These are phyloP conservation scores for Trametes maxima DNA, from an alignment of 768 basidiomycete species.

Conservation along the genomic window DNA sequence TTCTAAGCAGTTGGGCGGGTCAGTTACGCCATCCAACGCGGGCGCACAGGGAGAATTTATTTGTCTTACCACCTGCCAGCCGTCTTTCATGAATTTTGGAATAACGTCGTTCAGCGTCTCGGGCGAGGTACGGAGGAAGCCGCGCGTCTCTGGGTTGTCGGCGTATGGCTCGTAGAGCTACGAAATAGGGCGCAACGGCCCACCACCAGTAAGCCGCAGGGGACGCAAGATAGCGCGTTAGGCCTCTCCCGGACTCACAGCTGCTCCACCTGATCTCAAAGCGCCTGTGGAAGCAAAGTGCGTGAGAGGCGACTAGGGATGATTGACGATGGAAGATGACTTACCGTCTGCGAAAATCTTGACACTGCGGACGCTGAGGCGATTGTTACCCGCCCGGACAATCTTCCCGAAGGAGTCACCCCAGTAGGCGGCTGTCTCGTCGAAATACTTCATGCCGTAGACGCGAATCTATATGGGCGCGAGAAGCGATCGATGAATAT, in stretches of 20 bases:
- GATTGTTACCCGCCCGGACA: constrained; percentile 57
- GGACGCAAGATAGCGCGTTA: background rate
- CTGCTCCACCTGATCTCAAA: constrained; percentile 87
- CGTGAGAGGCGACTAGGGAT: background rate
- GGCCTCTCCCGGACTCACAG: constrained; percentile 47
- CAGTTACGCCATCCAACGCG: background rate
- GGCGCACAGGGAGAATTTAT: background rate
- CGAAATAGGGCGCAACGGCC: background rate
- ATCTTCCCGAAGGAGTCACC: constrained; percentile 63
- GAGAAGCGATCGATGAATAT: constrained; percentile 16
- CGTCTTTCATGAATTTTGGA: constrained; percentile 70
- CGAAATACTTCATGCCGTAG: constrained; percentile 76
- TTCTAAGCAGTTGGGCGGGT: constrained; percentile 51
- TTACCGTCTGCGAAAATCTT: constrained; percentile 79
- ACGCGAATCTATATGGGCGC: constrained; percentile 58
- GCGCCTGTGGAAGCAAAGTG: constrained; percentile 54
- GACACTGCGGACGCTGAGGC: constrained; percentile 72
- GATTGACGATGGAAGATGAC: constrained; percentile 2
- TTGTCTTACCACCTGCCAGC: constrained; percentile 84
- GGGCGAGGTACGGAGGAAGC: constrained; percentile 74
- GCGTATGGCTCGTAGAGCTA: constrained; percentile 82
- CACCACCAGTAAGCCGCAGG: background rate
- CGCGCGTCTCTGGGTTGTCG: constrained; percentile 73
- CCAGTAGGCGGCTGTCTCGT: constrained; percentile 71
- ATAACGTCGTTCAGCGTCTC: constrained; percentile 65